phyloP scores from a whole-genome alignment of 768 basidiomycete species.

The Leccinum aurantiacum region DNA sequence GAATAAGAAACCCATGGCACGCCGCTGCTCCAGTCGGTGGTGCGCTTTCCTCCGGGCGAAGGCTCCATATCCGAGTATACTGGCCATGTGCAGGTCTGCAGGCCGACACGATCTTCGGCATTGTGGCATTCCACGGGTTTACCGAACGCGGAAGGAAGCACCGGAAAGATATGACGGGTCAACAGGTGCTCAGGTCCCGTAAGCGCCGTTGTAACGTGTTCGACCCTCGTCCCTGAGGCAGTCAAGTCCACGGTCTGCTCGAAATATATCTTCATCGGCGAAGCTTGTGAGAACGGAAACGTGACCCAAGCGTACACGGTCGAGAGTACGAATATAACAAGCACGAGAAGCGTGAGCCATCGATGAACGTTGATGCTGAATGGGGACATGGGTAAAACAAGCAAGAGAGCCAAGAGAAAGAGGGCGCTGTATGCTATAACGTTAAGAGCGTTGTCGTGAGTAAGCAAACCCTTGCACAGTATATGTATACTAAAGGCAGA shows the following conservation, averaged over 20 bases:
- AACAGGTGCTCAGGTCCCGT: constrained; percentile 47
- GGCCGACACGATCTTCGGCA: constrained; percentile 31
- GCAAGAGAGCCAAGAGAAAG: constrained; percentile 47
- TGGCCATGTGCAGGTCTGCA: constrained; percentile 52
- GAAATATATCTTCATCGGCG: constrained; percentile 73
- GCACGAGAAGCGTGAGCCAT: constrained; percentile 35
- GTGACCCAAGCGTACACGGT: constrained; percentile 44
- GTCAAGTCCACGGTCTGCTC: constrained; percentile 55
- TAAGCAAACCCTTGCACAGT: background rate
- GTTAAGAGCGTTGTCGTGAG: background rate
- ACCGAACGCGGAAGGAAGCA: constrained; percentile 51
- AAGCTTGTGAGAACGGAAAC: constrained; percentile 62
- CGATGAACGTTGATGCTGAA: constrained; percentile 57
- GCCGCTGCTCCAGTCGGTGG: background rate
- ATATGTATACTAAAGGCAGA: background rate
- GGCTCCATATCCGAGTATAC: constrained; percentile 36
- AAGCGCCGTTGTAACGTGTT: constrained; percentile 43
- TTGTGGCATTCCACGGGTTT: constrained; percentile 36
- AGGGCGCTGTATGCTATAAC: constrained; percentile 49
- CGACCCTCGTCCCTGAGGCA: constrained; percentile 20
- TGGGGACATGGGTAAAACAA: constrained; percentile 61
- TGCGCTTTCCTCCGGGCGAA: constrained; percentile 34
- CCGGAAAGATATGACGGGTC: constrained; percentile 41
- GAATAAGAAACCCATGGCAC: constrained; percentile 46
- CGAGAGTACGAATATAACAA: constrained; percentile 44